phyloP scores from a whole-genome alignment of 2,329 filamentous ascomycete genomes.

The Pseudogymnoascus sp. region DNA sequence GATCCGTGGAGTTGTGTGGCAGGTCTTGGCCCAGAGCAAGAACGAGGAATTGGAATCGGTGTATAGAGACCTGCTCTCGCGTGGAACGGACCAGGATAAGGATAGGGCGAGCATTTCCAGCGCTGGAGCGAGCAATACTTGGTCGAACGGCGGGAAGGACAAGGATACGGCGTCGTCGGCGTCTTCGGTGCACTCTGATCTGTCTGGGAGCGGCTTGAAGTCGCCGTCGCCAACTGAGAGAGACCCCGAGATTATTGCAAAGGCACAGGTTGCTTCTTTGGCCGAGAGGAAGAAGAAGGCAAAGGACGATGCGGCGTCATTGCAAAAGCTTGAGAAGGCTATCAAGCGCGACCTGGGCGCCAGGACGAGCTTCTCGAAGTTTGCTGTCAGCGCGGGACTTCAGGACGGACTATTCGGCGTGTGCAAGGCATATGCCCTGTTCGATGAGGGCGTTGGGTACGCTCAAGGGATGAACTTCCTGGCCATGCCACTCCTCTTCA shows the following conservation, averaged over 20 bases:
- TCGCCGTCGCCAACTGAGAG: slow-evolving; percentile 53
- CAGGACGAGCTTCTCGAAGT: slow-evolving; percentile 93
- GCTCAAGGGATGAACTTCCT: slow-evolving; percentile 99
- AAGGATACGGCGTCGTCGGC: slow-evolving; percentile 70
- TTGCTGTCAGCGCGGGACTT: slow-evolving; percentile 79
- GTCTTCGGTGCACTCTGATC: slow-evolving; percentile 75
- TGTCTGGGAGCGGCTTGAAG: slow-evolving; percentile 53
- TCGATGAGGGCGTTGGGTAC: slow-evolving; percentile 90
- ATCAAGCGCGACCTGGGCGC: slow-evolving; percentile 88
- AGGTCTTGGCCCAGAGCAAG: slow-evolving; percentile 91
- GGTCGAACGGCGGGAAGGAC: slow-evolving; percentile 50
- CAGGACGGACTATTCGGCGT: slow-evolving; percentile 92
- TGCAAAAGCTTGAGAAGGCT: slow-evolving; percentile 80
- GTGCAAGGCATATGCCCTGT: slow-evolving; percentile 95
- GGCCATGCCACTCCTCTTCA: slow-evolving; percentile 92
- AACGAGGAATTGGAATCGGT: slow-evolving; percentile 79
- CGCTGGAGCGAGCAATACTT: slow-evolving; percentile 39
- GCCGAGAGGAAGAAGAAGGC: slow-evolving; percentile 68
- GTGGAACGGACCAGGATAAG: slow-evolving; percentile 74
- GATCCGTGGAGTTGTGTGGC: slow-evolving; percentile 97
- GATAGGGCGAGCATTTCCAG: slow-evolving; percentile 42
- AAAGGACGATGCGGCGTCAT: slow-evolving; percentile 64
- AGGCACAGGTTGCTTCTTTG: slow-evolving; percentile 54
- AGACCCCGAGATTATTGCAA: slow-evolving; percentile 53
- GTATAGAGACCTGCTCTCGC: slow-evolving; percentile 73